Conservation (phyloP, 2,329 filamentous ascomycete genomes). For the Sclerotinia sclerotiorum region DNA sequence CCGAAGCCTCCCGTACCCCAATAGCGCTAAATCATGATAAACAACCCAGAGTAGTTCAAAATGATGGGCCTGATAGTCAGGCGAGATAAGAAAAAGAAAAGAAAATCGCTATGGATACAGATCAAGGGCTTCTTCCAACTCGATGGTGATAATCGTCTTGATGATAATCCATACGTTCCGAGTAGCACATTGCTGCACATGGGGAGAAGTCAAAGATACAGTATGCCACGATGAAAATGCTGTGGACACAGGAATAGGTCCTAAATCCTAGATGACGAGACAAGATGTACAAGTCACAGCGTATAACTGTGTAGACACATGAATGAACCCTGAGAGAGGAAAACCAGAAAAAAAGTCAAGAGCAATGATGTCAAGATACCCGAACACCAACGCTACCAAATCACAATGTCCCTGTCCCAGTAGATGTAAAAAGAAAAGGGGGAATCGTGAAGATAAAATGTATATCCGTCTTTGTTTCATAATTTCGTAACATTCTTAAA, state of each 20-base stretch:
- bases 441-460: neutral
- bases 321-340: neutral
- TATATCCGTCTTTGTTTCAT: constrained; percentile 15
- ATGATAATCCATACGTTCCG: neutral
- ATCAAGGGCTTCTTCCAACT: neutral
- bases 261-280: neutral
- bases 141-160: neutral
- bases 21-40: neutral
- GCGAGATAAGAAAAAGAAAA: neutral
- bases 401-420: constrained; percentile 1
- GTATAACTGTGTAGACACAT: neutral
- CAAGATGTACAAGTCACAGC: neutral
- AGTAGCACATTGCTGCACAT: neutral
- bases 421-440: neutral
- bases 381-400: constrained; percentile 8
- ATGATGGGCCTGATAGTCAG: neutral
- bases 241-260: neutral
- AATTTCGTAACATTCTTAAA: constrained; percentile 4
- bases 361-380: neutral
- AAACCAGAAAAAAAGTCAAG: neutral
- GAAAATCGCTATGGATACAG: neutral
- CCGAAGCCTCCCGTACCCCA: neutral
- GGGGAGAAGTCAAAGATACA: neutral
- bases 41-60: neutral
- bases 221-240: neutral